These are phyloP conservation scores for Aureobasidium musti DNA, from an alignment of 2,329 filamentous ascomycete genomes.

Conservation along the genomic window DNA sequence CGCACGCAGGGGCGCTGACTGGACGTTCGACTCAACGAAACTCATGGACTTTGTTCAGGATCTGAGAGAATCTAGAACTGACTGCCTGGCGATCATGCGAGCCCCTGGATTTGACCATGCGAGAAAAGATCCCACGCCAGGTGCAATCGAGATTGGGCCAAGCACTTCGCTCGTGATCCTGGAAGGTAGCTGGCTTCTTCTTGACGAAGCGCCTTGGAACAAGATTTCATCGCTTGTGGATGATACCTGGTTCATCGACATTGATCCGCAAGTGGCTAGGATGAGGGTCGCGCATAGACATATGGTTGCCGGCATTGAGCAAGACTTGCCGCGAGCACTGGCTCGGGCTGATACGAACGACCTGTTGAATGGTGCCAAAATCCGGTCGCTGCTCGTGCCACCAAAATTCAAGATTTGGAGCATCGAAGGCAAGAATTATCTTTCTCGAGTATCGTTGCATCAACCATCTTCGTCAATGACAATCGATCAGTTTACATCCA, in stretches of 20 bases:
- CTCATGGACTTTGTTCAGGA: slow-evolving; percentile 39
- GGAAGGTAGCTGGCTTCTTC: slow-evolving; percentile 38
- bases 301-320: slow-evolving; percentile 7
- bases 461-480: too few relatives aligned
- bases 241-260: slow-evolving; percentile 48
- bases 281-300: slow-evolving; percentile 44
- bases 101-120: slow-evolving; percentile 44
- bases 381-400: background rate
- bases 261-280: slow-evolving; percentile 44
- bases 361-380: slow-evolving; percentile 11
- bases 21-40: slow-evolving; percentile 42
- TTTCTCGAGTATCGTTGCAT: too few relatives aligned
- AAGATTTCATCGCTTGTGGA: slow-evolving; percentile 44
- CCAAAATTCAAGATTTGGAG: background rate
- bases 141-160: slow-evolving; percentile 37
- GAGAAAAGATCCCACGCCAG: slow-evolving; percentile 42
- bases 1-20: slow-evolving; percentile 43
- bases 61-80: slow-evolving; percentile 31
- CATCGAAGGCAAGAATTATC: too few relatives aligned
- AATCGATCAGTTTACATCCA: too few relatives aligned
- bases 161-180: slow-evolving; percentile 32
- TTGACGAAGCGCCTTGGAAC: slow-evolving; percentile 41
- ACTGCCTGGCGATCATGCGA: slow-evolving; percentile 26
- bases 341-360: slow-evolving; percentile 8
- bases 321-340: background rate